Percentiles rank a stretch among this genome's conserved stretches.
Conservation (phyloP, 176 grass and related monocot species). For the Secale cereale region DNA sequence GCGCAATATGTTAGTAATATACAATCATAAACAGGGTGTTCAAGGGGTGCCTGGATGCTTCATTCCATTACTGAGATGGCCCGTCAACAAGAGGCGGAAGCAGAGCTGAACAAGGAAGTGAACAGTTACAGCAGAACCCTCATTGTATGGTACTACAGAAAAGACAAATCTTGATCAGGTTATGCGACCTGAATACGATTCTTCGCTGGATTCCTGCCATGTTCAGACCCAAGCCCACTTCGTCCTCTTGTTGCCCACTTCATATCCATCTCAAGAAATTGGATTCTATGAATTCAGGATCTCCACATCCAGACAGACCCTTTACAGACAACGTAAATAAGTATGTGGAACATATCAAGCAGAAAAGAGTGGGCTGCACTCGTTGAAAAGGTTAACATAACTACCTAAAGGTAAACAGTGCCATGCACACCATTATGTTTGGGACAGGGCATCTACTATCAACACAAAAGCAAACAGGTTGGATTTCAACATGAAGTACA, state of each 20-base stretch:
- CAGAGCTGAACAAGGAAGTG: constrained; percentile 49
- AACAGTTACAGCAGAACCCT: constrained; percentile 35
- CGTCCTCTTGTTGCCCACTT: constrained; percentile 49
- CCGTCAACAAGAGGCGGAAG: background rate
- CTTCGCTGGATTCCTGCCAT: constrained; percentile 32
- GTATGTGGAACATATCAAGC: constrained; percentile 27
- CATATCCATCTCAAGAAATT: constrained; percentile 55
- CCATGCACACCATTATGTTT: background rate
- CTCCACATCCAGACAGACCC: constrained; percentile 61
- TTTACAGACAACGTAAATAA: constrained; percentile 60
- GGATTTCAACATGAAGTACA: background rate
- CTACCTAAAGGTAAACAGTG: background rate
- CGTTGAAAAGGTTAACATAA: background rate
- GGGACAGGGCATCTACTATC: background rate
- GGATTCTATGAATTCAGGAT: constrained; percentile 41
- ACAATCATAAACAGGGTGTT: constrained; percentile 7
- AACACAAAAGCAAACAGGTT: background rate
- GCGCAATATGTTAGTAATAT: constrained; percentile 28
- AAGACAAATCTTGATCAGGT: constrained; percentile 47
- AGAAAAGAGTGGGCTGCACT: constrained; percentile 16
- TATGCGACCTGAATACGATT: constrained; percentile 41
- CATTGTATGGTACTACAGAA: constrained; percentile 21
- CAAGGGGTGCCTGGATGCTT: constrained; percentile 50
- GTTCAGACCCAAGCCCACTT: constrained; percentile 34
- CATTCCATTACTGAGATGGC: constrained; percentile 12